Evolutionary conservation across 2,329 filamentous ascomycete species (phyloP).

Genomic region (Myriosclerotinia scirpicola): DNA sequence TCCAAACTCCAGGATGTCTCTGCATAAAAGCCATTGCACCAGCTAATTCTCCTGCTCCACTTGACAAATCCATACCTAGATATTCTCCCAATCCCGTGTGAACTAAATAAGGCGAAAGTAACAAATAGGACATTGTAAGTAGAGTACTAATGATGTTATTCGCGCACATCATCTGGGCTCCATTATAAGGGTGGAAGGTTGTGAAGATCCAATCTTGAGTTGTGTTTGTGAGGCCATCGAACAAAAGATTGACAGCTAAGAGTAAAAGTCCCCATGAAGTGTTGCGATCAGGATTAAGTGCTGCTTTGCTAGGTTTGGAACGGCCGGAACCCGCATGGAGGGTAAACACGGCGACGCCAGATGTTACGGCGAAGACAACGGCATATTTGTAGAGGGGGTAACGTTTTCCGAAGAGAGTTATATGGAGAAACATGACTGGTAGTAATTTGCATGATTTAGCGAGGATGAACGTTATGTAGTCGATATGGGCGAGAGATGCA

Average conservation of each 20-base stretch:
- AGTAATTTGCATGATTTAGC: slow-evolving; percentile 98
- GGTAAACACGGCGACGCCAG: slow-evolving; percentile 92
- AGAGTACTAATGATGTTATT: slow-evolving; percentile 86
- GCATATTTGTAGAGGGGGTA: slow-evolving; percentile 97
- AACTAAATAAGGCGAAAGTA: slow-evolving; percentile 78
- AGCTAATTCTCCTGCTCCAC: slow-evolving; percentile 67
- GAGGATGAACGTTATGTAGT: slow-evolving; percentile 97
- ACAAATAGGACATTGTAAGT: slow-evolving; percentile 73
- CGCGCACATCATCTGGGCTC: slow-evolving; percentile 99
- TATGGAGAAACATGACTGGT: slow-evolving; percentile 96
- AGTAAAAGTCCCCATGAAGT: slow-evolving; percentile 79
- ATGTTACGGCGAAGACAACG: slow-evolving; percentile 86
- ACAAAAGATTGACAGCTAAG: slow-evolving; percentile 84
- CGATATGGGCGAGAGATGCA: slow-evolving; percentile 86
- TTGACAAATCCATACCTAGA: slow-evolving; percentile 63
- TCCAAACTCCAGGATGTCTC: slow-evolving; percentile 76
- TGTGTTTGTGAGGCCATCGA: slow-evolving; percentile 94
- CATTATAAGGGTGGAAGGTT: slow-evolving; percentile 75
- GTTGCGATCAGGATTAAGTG: slow-evolving; percentile 54
- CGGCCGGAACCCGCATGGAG: slow-evolving; percentile 75
- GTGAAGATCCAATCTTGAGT: slow-evolving; percentile 94
- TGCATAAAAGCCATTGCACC: slow-evolving; percentile 80
- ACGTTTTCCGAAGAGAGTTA: slow-evolving; percentile 82
- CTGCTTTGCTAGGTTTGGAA: slow-evolving; percentile 45
- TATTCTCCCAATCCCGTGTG: slow-evolving; percentile 63